Evolutionary conservation across 306 rosid species (phyloP), one percentile per base, ranked within the genome.

Genomic region (Fragaria nilgerrensis): DNA sequence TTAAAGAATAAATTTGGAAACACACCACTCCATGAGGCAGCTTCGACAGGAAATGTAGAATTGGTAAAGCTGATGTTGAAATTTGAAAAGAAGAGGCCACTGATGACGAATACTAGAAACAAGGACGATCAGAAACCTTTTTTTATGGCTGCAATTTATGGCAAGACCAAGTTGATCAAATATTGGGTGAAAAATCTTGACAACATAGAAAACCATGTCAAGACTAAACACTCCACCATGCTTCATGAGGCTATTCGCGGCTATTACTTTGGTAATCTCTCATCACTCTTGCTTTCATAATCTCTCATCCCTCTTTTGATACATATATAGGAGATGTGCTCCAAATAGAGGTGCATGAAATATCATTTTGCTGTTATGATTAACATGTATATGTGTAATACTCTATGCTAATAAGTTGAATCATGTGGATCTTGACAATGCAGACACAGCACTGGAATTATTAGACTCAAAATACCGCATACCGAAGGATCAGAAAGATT

Each of bases 161-260:
- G 81, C 19, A 5, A 11, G 29, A 37, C 66, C n/a, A 0, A 71
- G 0, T 44, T 71, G 44, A 65, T 83, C 1, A 0, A 76, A 1
- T 5, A 16, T 56, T 34, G 75, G 0, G 11, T 9, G 17, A 0
- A 7, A 14, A 14, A 1, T 12, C 61, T 23, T 45, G 3, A 2
- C 52, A 66, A 50, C 66, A 25, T 59, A 13, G 36, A 3, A 10
- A 0, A 12, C 0, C 66, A 59, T 59, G 3, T 27, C 19, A 5
- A 14, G 5, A 25, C 66, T 27, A 0, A 25, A 0, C 13, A 34
- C 66, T 59, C 75, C 20, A 50, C 78, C 27, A 79, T 83, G 59
- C 70, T 83, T 79, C 86, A 83, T 15, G 49, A 69, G 0, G 83
- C 86, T 29, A 66, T 79, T 19, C 75, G 72, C 7, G 72, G 81